These are phyloP conservation scores for Picochlorum sp. DNA, from an alignment of 139 green algal genomes.

Conservation along the genomic window DNA sequence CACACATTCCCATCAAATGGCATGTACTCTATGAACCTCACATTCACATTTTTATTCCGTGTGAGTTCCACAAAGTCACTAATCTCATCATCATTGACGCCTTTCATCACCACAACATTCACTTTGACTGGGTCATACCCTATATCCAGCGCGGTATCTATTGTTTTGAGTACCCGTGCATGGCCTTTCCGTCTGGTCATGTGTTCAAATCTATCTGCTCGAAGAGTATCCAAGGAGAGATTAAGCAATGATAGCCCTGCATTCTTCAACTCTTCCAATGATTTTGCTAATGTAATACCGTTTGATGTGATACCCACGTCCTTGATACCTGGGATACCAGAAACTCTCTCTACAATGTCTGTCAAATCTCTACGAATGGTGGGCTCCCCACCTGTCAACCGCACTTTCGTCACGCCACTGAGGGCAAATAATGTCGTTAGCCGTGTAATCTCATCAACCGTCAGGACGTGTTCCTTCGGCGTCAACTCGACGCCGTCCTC, in stretches of 20 bases:
- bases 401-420: constrained; percentile 85
- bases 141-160: constrained; percentile 63
- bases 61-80: constrained; percentile 90
- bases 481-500: constrained; percentile 88
- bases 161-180: constrained; percentile 61
- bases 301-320: constrained; percentile 90
- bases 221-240: constrained; percentile 91
- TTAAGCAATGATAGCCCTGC: constrained; percentile 83
- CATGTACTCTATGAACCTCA: constrained; percentile 99
- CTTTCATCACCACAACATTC: constrained; percentile 96
- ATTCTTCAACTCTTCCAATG: constrained; percentile 51
- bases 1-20: constrained; percentile 99
- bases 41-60: constrained; percentile 76
- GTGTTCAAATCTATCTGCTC: constrained; percentile 74
- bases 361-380: constrained; percentile 83
- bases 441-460: constrained; percentile 62
- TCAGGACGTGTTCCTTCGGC: constrained; percentile 54
- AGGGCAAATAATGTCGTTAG: constrained; percentile 70
- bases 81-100: constrained; percentile 96
- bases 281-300: constrained; percentile 65
- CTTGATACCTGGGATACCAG: constrained; percentile 48
- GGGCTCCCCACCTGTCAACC: constrained; percentile 94
- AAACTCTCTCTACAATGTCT: constrained; percentile 51
- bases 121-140: constrained; percentile 85
- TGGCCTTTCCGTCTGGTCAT: constrained; percentile 80